Percentiles rank a stretch among this genome's conserved stretches.
Evolutionary conservation across 1,284 basidiomycete species (phyloP).

Genomic region (Thecaphora thlaspeos): DNA sequence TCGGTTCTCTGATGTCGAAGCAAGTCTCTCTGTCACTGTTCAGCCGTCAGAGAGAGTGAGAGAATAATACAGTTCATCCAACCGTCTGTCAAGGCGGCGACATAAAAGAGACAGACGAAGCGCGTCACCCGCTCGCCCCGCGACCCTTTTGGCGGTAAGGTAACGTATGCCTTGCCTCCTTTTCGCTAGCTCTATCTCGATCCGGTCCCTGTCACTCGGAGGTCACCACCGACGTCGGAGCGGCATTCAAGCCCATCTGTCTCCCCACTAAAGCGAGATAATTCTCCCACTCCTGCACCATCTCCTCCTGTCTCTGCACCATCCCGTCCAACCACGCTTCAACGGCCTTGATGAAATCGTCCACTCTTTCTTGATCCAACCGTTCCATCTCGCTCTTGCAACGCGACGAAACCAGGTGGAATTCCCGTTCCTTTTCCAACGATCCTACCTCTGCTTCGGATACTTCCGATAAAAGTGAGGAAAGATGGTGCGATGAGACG

Average conservation of each 20-base stretch:
- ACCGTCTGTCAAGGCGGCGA: no score
- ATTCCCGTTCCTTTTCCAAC: conserved; percentile 68
- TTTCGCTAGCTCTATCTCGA: no score
- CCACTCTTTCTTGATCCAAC: conserved; percentile 88
- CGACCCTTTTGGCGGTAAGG: no score
- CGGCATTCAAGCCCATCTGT: conserved; percentile 37
- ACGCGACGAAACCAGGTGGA: conserved; percentile 79
- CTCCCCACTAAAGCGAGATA: conserved; percentile 41
- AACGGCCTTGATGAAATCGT: conserved; percentile 78
- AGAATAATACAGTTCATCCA: no score
- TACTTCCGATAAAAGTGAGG: conserved; percentile 23
- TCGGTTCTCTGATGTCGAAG: no score
- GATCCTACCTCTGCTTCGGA: conserved; percentile 37
- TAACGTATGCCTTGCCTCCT: no score
- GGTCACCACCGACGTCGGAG: no score
- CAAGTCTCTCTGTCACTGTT: no score
- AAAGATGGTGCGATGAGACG: conserved; percentile 23
- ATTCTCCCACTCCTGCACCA: conserved; percentile 57
- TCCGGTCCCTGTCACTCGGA: no score
- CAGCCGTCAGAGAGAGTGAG: no score
- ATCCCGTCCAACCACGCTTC: conserved; percentile 78
- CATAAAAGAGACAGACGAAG: no score
- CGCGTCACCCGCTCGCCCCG: no score
- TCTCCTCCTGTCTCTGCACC: conserved; percentile 77
- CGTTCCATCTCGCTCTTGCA: conserved; percentile 88